Evolutionary conservation across 306 rosid species (phyloP).

Genomic region (Astragalus membranaceus): DNA sequence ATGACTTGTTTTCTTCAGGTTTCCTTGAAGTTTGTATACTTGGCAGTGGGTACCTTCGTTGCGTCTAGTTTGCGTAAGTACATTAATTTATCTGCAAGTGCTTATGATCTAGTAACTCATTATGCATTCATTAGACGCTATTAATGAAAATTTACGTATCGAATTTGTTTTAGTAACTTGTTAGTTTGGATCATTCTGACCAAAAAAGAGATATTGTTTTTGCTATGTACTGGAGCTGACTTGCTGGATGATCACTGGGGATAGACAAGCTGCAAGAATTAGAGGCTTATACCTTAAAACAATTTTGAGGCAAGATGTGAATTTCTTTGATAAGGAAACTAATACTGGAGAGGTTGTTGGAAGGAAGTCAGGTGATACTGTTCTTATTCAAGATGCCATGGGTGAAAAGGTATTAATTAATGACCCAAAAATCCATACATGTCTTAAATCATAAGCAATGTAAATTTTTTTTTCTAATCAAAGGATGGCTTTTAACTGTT

Average conservation of each 20-base stretch:
- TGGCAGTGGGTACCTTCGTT: constrained; percentile 49
- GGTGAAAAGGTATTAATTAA: constrained; percentile 66
- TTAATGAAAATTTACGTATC: too few relatives aligned
- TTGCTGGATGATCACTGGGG: constrained; percentile 89
- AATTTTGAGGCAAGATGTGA: constrained; percentile 75
- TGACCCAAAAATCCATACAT: neutral
- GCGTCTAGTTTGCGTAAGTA: constrained; percentile 65
- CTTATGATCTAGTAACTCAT: too few relatives aligned
- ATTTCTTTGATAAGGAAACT: constrained; percentile 67
- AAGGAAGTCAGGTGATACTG: constrained; percentile 88
- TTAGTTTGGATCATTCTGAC: too few relatives aligned
- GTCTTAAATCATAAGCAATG: neutral
- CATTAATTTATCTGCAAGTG: neutral
- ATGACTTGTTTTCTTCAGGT: constrained; percentile 29
- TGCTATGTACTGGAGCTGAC: constrained; percentile 47
- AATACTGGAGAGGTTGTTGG: constrained; percentile 74
- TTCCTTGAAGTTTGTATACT: constrained; percentile 53
- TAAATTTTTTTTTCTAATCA: neutral
- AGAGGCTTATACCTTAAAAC: constrained; percentile 67
- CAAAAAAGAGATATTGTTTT: neutral
- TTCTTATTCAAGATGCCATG: constrained; percentile 86
- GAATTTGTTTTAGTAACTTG: too few relatives aligned
- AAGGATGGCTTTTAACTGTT: constrained; percentile 69
- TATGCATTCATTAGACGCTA: too few relatives aligned
- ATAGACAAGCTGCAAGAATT: constrained; percentile 79